Conservation (phyloP, 805 yeast species). For the Candida sanyiensis region DNA sequence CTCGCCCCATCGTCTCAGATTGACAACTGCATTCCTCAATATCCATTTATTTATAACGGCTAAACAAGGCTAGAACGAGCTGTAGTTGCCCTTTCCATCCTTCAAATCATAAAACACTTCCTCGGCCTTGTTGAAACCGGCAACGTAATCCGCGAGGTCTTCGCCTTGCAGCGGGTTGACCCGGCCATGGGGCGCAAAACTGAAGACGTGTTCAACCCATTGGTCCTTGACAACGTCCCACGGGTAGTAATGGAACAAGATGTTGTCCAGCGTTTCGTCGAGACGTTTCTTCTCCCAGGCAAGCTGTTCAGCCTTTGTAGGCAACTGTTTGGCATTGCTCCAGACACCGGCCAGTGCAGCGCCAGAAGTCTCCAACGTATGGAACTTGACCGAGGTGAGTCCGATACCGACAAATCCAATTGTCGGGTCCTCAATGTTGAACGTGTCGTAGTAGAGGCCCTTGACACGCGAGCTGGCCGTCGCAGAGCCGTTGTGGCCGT, state of each 20-base stretch:
- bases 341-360: conserved; percentile 51
- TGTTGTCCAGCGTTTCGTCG: conserved; percentile 18
- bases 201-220: conserved; percentile 24
- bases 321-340: conserved; percentile 38
- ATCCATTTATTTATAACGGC: neutral
- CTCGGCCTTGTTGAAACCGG: conserved; percentile 11
- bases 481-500: conserved; percentile 10
- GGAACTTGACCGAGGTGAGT: conserved; percentile 40
- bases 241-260: conserved; percentile 31
- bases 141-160: conserved; percentile 6
- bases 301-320: conserved; percentile 34
- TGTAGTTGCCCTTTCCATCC: conserved; percentile 7
- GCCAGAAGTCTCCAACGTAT: conserved; percentile 43
- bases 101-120: conserved; percentile 11
- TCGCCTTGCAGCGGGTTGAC: conserved; percentile 26
- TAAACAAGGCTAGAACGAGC: conserved; percentile 1
- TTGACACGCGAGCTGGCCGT: conserved; percentile 29
- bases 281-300: conserved; percentile 29
- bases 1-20: too few relatives aligned
- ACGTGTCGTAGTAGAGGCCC: conserved; percentile 40
- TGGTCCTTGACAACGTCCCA: conserved; percentile 23
- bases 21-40: too few relatives aligned
- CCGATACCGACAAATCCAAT: conserved; percentile 36
- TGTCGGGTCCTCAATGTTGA: conserved; percentile 40
- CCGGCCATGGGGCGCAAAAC: conserved; percentile 26